These are phyloP conservation scores for Apodospora peruviana DNA, from an alignment of 495 filamentous ascomycete genomes.

Conservation along the genomic window DNA sequence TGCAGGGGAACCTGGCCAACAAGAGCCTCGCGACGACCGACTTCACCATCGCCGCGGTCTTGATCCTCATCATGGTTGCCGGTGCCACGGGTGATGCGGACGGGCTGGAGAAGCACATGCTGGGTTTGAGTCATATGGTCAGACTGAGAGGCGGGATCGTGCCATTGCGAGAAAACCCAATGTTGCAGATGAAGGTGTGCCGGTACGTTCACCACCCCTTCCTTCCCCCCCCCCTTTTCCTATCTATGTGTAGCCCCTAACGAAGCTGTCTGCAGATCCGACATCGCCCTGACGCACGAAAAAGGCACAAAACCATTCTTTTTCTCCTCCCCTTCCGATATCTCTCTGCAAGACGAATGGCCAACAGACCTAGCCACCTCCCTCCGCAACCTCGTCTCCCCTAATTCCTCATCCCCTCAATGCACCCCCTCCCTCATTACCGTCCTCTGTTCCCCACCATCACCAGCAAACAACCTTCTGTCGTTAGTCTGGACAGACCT, in stretches of 20 bases:
- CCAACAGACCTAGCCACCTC: too few relatives aligned
- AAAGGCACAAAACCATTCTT: too few relatives aligned
- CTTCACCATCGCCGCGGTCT: conserved; percentile 28
- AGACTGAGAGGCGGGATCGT: conserved; percentile 28
- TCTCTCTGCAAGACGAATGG: too few relatives aligned
- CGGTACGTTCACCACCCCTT: conserved; percentile 3
- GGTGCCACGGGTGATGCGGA: conserved; percentile 19
- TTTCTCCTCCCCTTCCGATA: too few relatives aligned
- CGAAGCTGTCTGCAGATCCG: background rate
- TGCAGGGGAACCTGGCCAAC: conserved; percentile 9
- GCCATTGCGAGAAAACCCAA: conserved; percentile 4
- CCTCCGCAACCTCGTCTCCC: too few relatives aligned
- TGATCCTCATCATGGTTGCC: conserved; percentile 25
- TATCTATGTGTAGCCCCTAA: background rate
- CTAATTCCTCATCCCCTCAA: too few relatives aligned
- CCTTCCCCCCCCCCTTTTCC: background rate
- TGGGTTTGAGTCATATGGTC: conserved; percentile 31
- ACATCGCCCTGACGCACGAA: too few relatives aligned
- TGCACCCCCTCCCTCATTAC: background rate
- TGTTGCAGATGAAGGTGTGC: conserved; percentile 15
- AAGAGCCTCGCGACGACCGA: conserved; percentile 5
- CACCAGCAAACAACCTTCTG: conserved; percentile 6
- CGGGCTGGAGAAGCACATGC: conserved; percentile 26
- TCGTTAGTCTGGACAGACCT: conserved; percentile 9
- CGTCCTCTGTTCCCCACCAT: conserved; percentile 9